These are phyloP conservation scores for Rhizoclosmatium sp. DNA, from an alignment of 192 early-diverging fungal species.

Conservation along the genomic window DNA sequence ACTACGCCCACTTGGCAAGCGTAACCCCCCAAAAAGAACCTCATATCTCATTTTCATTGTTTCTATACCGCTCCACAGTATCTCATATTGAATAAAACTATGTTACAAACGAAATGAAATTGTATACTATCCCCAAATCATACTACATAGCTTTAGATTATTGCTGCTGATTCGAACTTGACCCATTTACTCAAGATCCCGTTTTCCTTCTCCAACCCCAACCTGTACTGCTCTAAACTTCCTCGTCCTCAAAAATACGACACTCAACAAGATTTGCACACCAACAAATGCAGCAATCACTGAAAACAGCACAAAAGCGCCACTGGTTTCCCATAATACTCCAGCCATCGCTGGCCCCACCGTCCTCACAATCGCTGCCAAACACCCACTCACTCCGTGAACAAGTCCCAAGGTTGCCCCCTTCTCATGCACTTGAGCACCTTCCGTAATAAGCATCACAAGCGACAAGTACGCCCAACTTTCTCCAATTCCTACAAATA, in stretches of 20 bases:
- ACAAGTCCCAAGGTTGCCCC: slow-evolving; percentile 39
- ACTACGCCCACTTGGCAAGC: too few species aligned
- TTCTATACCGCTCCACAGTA: too few species aligned
- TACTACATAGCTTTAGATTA: too few species aligned
- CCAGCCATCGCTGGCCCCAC: slow-evolving; percentile 40
- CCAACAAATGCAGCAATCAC: slow-evolving; percentile 30
- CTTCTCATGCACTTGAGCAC: slow-evolving; percentile 19
- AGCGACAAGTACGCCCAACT: slow-evolving; percentile 43
- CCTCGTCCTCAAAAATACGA: slow-evolving; percentile 21
- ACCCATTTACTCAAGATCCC: too few species aligned
- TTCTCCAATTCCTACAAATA: slow-evolving; percentile 44
- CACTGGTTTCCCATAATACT: slow-evolving; percentile 39
- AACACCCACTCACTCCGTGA: slow-evolving; percentile 48
- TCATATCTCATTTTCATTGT: too few species aligned
- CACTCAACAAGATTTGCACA: slow-evolving; percentile 14
- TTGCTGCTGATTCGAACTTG: too few species aligned
- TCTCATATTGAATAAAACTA: too few species aligned
- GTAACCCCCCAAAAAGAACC: too few species aligned
- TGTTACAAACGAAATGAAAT: too few species aligned
- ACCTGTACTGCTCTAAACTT: slow-evolving; percentile 1
- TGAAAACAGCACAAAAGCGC: slow-evolving; percentile 29
- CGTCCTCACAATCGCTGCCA: slow-evolving; percentile 43
- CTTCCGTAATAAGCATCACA: slow-evolving; percentile 51
- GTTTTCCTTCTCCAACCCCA: too few species aligned
- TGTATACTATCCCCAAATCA: too few species aligned